Evolutionary conservation across 2,329 filamentous ascomycete genomes (phyloP).

Genomic region (Curvularia hawaiiensis): DNA sequence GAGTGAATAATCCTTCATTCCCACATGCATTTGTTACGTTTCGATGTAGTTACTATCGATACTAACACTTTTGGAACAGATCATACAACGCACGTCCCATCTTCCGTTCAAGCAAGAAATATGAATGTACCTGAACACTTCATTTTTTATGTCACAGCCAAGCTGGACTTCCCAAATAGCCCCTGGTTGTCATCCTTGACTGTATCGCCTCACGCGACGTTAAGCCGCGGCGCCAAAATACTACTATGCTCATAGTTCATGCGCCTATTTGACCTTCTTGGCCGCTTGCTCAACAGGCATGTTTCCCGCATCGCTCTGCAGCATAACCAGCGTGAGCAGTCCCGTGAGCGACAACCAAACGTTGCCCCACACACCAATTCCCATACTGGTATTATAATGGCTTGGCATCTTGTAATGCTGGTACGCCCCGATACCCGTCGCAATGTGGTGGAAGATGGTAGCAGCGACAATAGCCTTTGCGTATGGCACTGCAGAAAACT

Average conservation of each 20-base stretch:
- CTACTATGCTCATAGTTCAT: neutral
- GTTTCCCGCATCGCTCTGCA: slow-evolving; percentile 17
- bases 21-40: neutral
- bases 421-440: slow-evolving; percentile 30
- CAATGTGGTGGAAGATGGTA: slow-evolving; percentile 31
- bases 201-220: neutral
- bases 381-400: slow-evolving; percentile 34
- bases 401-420: slow-evolving; percentile 33
- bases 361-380: slow-evolving; percentile 33
- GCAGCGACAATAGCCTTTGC: slow-evolving; percentile 30
- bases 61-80: neutral
- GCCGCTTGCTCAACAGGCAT: slow-evolving; percentile 14
- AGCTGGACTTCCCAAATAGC: neutral
- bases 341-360: slow-evolving; percentile 32
- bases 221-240: too few species aligned
- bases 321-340: slow-evolving; percentile 17
- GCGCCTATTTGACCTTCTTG: slow-evolving; percentile 18
- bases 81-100: neutral
- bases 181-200: neutral
- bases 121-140: neutral
- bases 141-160: neutral
- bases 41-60: neutral
- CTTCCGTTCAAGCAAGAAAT: neutral
- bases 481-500: slow-evolving; percentile 17
- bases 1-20: neutral